Evolutionary conservation across 176 grass and related monocot species (phyloP).

Genomic region (Zea luxurians): DNA sequence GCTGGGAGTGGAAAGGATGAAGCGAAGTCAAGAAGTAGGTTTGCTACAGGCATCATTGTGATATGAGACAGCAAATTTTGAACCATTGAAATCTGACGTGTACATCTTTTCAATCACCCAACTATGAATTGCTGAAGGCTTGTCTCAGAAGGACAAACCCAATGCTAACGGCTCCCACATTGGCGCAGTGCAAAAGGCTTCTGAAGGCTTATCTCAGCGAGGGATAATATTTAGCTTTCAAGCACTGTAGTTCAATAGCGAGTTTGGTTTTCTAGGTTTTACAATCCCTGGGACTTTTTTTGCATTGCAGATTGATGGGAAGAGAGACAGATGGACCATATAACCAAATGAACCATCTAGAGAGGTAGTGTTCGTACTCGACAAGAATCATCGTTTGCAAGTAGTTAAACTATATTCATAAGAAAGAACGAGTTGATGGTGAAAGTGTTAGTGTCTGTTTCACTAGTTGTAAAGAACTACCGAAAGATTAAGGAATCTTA

Average conservation of each 20-base stretch:
- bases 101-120: not conserved
- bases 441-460: not conserved
- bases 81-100: not conserved
- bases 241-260: slow-evolving; percentile 25
- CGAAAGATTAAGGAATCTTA: slow-evolving; percentile 20
- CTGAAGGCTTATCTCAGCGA: slow-evolving; percentile 35
- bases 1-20: slow-evolving; percentile 11
- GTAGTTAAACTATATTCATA: slow-evolving; percentile 1
- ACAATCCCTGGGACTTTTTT: not conserved
- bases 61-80: not conserved
- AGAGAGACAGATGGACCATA: not conserved
- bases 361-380: not conserved
- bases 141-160: slow-evolving; percentile 25
- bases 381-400: not conserved
- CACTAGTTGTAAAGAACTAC: slow-evolving; percentile 19
- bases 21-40: slow-evolving; percentile 21
- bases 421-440: not conserved
- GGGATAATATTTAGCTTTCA: slow-evolving; percentile 20
- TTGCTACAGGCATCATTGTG: slow-evolving; percentile 11
- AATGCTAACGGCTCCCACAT: too few species aligned
- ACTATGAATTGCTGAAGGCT: slow-evolving; percentile 7
- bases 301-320: slow-evolving; percentile 15
- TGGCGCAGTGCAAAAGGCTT: not conserved
- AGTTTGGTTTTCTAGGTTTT: not conserved
- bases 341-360: slow-evolving; percentile 25